Conservation (phyloP, 192 early-diverging fungal species). For the Chytriomyces confervae region DNA sequence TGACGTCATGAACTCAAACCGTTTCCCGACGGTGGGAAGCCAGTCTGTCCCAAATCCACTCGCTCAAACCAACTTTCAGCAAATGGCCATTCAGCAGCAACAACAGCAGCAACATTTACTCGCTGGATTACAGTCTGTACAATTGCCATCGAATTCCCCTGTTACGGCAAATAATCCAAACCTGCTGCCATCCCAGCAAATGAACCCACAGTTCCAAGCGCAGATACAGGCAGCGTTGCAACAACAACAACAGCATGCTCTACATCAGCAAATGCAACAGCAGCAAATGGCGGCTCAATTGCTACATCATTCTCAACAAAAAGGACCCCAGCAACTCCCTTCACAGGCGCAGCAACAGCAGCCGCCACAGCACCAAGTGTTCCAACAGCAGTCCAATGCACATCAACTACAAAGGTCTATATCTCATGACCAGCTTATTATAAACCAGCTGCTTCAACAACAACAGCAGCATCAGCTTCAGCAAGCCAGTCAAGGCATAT, state of each 20-base stretch:
- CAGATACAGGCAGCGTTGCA: no score
- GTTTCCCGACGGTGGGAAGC: no score
- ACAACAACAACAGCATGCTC: no score
- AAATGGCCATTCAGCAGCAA: neutral
- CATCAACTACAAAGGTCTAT: neutral
- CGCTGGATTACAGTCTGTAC: neutral
- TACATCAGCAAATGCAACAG: no score
- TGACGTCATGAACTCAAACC: neutral
- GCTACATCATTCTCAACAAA: neutral
- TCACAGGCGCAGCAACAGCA: slow-evolving; percentile 1
- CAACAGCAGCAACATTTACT: slow-evolving; percentile 2
- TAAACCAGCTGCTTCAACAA: neutral
- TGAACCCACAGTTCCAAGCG: neutral
- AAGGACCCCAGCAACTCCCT: neutral
- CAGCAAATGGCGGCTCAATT: no score
- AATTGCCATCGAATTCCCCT: neutral
- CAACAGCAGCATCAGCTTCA: neutral
- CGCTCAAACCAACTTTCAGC: neutral
- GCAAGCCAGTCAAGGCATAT: neutral
- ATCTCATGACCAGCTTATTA: neutral
- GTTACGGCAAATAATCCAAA: neutral
- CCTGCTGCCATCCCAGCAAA: neutral
- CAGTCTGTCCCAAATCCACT: no score
- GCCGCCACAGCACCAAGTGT: neutral
- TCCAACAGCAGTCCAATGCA: neutral